Conservation (phyloP, 805 yeast species). For the Candida mattraensis region DNA sequence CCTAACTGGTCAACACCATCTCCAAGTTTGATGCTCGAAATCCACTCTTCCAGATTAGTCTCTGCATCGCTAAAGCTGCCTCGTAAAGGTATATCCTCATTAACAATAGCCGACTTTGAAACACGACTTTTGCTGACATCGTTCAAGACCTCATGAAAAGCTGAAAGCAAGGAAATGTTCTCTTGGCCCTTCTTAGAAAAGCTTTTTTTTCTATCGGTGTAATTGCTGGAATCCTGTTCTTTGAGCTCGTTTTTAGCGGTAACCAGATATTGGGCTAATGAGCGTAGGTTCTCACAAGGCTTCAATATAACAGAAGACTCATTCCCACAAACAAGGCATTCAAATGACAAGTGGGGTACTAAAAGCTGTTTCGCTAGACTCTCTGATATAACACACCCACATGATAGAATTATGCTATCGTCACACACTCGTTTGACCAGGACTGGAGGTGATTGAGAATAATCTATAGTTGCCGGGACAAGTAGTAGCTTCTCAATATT, state of each 20-base stretch:
- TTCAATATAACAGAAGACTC: constrained; percentile 25
- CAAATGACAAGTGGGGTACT: constrained; percentile 20
- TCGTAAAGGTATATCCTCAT: constrained; percentile 4
- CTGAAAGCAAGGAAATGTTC: constrained; percentile 32
- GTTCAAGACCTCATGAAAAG: constrained; percentile 36
- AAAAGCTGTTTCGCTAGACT: constrained; percentile 26
- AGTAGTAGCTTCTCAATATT: constrained; percentile 20
- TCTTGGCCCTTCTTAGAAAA: constrained; percentile 9
- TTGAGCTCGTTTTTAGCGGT: constrained; percentile 11
- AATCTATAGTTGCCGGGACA: constrained; percentile 26
- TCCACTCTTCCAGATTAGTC: constrained; percentile 25
- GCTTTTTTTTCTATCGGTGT: constrained; percentile 8
- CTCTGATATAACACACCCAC: constrained; percentile 43
- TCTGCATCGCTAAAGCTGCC: constrained; percentile 3
- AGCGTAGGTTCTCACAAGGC: constrained; percentile 36
- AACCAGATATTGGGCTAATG: constrained; percentile 22
- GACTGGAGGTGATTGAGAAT: constrained; percentile 21
- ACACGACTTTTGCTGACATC: too few relatives aligned
- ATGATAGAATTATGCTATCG: constrained; percentile 36
- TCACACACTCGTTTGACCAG: constrained; percentile 21
- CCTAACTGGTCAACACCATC: constrained; percentile 20
- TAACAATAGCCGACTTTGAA: constrained; percentile 2
- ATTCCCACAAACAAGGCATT: constrained; percentile 39
- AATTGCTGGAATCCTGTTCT: constrained; percentile 12
- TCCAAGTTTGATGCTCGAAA: constrained; percentile 18